phyloP scores from a whole-genome alignment of 2,329 filamentous ascomycete species.

The Aspergillus ochraceoroseus region DNA sequence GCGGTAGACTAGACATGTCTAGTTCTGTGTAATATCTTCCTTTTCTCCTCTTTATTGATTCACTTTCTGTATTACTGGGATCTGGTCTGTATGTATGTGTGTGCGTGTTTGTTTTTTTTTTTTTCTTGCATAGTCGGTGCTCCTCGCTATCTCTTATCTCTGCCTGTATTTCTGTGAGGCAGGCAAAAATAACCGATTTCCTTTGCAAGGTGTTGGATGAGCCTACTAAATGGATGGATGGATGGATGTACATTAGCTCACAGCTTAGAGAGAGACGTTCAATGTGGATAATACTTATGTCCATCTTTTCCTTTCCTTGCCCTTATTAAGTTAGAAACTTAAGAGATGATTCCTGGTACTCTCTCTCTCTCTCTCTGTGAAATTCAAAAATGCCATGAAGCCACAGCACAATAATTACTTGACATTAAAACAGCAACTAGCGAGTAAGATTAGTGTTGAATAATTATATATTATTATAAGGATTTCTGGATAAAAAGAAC shows the following conservation, averaged over 20 bases:
- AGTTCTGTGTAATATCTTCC: conserved; percentile 13
- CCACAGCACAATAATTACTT: too few relatives aligned
- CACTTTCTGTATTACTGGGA: conserved; percentile 38
- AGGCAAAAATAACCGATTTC: background rate
- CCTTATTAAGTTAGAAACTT: too few relatives aligned
- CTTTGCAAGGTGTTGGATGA: conserved; percentile 6
- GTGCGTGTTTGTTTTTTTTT: conserved; percentile 16
- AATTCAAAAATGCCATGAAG: too few relatives aligned
- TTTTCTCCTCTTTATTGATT: conserved; percentile 22
- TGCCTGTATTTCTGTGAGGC: conserved; percentile 13
- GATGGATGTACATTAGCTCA: background rate
- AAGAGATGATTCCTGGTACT: too few relatives aligned
- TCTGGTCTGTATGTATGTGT: conserved; percentile 26
- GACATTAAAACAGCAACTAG: too few relatives aligned
- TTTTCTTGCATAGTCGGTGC: conserved; percentile 18
- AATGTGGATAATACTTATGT: background rate
- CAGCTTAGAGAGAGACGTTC: background rate
- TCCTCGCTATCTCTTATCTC: conserved; percentile 15
- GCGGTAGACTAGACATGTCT: conserved; percentile 56
- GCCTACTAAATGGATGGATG: background rate
- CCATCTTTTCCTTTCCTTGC: background rate
- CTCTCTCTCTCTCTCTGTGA: too few relatives aligned
- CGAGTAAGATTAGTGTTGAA: too few relatives aligned
- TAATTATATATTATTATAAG: too few relatives aligned
- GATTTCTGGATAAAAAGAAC: too few relatives aligned